Base-by-base conservation (phyloP, 345 rosid genomes). In the Eucalyptus sp. region DNA sequence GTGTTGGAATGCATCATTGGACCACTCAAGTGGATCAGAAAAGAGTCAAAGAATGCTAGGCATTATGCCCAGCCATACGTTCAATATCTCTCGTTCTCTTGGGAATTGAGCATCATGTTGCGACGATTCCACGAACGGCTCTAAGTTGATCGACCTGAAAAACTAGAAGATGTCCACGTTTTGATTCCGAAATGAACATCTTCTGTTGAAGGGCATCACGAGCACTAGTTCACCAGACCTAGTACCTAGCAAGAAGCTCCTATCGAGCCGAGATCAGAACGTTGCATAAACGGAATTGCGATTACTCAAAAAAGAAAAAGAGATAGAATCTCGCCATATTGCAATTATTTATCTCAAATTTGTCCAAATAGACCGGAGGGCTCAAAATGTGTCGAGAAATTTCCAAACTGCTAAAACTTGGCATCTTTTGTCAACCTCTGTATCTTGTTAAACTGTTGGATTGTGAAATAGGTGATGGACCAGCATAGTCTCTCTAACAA, bases 261-360 rank as follows among this genome's bases (percentile, higher is more conserved):
- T 31, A 10, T 16, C 4, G 7, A 68, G 43, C 2, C 12, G 1
- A 31, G 79, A 66, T 68, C 24, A 68, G 1, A 68, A 16, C 1
- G 24, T 16, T 2, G 43, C 13, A 68, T 68, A 68, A 31, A 17
- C 0, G 1, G 1, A 68, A 68, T 0, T 16, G 12, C 43, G 0
- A 31, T 18, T 37, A 5, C 14, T 71, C 7, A 1, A 18, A 51
- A 52, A 18, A 52, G 46, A 37, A 18, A 18, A 71, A 33, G 4
- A 37, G 81, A 71, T 1, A 13, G 25, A 71, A 37, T 71, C 46
- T 71, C 27, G 1, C 4, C 2, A 10, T 0, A 2, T 37, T 71
- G 8, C 4, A 37, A 5, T 76, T 76, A 13, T 76, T 18, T 37
- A 14, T 10, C 7, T 7, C 13, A 1, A 37, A 20, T 71, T 37